These are phyloP conservation scores for Cajanus cajan DNA, from an alignment of 306 rosid genomes.

Conservation along the genomic window DNA sequence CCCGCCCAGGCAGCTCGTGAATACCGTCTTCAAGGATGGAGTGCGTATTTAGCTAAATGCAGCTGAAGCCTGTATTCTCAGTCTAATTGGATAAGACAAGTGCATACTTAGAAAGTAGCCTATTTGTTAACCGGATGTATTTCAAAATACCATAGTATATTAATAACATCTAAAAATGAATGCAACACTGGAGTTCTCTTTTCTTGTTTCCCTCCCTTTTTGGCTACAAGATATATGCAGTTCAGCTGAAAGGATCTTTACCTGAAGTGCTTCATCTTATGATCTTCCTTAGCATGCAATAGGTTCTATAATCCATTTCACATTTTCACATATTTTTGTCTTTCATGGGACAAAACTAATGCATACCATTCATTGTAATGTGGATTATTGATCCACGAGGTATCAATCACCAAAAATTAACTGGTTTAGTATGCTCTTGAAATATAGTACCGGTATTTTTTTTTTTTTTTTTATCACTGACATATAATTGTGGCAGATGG, in stretches of 20 bases:
- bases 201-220: background rate
- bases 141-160: background rate
- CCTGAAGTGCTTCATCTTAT: background rate
- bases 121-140: background rate
- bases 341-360: background rate
- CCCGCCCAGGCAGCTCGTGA: constrained; percentile 63
- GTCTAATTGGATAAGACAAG: background rate
- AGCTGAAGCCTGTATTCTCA: constrained; percentile 21
- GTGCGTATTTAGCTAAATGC: constrained; percentile 69
- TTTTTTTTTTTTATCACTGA: background rate
- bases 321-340: background rate
- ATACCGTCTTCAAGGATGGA: constrained; percentile 86
- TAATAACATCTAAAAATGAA: background rate
- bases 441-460: background rate
- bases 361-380: background rate
- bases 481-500: background rate
- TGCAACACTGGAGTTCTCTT: background rate
- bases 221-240: background rate
- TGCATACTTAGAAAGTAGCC: background rate
- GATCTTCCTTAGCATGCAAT: background rate
- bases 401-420: background rate
- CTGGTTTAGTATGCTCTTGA: too few species aligned
- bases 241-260: background rate
- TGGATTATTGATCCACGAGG: background rate
- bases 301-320: background rate